Base-by-base conservation (phyloP, 768 basidiomycete species). In the Calocera cornea region DNA sequence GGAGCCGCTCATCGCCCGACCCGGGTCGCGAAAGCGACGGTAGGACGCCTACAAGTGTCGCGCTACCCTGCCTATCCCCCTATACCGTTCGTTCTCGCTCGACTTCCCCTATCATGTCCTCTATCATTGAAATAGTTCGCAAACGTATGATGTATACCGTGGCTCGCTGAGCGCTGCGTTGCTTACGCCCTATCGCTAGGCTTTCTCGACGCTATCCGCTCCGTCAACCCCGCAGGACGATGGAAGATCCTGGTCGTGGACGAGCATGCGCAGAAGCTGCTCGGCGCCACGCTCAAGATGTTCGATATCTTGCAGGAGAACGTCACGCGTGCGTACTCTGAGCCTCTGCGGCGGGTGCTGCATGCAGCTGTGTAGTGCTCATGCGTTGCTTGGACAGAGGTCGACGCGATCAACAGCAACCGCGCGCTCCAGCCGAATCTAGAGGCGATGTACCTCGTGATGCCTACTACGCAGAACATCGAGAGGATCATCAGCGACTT, bases 191-290 rank as follows among this genome's bases (percentile, higher is more conserved):
- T 60, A 22, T 68, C 24, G 31, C 1, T 73, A 95, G 92, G 89
- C 75, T 93, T 95, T 75, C 82, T 95, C 69, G 89, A 92, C 64
- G 87, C 89, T 19, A 88, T 95, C 72, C 83, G 89, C 75, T 90
- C 90, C 50, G 91, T 92, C 60, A 86, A 88, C 74, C 91, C 95
- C 1, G 86, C 88, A 22, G 86, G 85, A 68, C 80, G 85, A 83
- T 99, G 97, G 97, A 99, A 99, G 84, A 89, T 97, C 72, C 85
- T 98, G 49, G 93, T 99, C 68, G 90, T 98, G 65, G 97, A 99
- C 76, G 92, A 94, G 71, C 85, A 91, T 77, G 88, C 94, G 29
- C 88, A 94, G 77, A 86, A 83, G 75, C 79, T 98, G 66, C 77
- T 99, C 54, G 84, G 87, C 69, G 85, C 89, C 10, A 92, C 95